Evolutionary conservation across 805 yeast genomes (phyloP).

Genomic region (Scheffersomyces stipitis): DNA sequence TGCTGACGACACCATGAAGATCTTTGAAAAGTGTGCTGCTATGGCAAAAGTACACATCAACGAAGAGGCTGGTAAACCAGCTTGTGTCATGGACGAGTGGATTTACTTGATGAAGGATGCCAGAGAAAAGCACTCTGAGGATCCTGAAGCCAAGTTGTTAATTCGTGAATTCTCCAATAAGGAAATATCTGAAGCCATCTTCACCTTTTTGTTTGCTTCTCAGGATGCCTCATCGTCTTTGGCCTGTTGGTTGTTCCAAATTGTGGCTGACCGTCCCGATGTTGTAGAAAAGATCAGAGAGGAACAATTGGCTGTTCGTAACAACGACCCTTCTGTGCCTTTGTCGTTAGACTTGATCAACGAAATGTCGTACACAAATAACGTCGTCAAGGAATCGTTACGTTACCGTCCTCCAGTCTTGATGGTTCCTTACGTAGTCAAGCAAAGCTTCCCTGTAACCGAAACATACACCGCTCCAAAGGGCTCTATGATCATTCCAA

Average conservation of each 20-base stretch:
- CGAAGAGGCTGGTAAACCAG: conserved; percentile 71
- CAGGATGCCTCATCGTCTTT: conserved; percentile 98
- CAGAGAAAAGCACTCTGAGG: conserved; percentile 47
- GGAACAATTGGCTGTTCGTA: conserved; percentile 84
- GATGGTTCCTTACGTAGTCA: conserved; percentile 96
- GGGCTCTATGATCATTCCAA: conserved; percentile 96
- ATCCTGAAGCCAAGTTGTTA: conserved; percentile 54
- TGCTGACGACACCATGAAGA: conserved; percentile 91
- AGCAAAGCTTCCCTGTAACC: conserved; percentile 80
- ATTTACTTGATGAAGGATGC: conserved; percentile 80
- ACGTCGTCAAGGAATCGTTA: conserved; percentile 89
- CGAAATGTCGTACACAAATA: conserved; percentile 81
- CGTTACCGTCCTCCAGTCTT: conserved; percentile 96
- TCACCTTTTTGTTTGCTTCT: conserved; percentile 95
- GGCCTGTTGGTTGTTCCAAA: conserved; percentile 97
- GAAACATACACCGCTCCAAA: conserved; percentile 89
- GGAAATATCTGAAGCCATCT: conserved; percentile 94
- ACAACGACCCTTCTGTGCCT: conserved; percentile 64
- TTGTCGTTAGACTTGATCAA: conserved; percentile 75
- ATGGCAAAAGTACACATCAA: conserved; percentile 76
- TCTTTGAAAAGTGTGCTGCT: conserved; percentile 85
- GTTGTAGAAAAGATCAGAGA: conserved; percentile 81
- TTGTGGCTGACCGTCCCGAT: conserved; percentile 94
- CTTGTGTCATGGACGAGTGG: conserved; percentile 97
- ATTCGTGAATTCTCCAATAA: conserved; percentile 83